A percentile compares a stretch with the other conserved stretches of the same genome.
phyloP scores from a whole-genome alignment of 164 flowering plant species.

The Sedum album region DNA sequence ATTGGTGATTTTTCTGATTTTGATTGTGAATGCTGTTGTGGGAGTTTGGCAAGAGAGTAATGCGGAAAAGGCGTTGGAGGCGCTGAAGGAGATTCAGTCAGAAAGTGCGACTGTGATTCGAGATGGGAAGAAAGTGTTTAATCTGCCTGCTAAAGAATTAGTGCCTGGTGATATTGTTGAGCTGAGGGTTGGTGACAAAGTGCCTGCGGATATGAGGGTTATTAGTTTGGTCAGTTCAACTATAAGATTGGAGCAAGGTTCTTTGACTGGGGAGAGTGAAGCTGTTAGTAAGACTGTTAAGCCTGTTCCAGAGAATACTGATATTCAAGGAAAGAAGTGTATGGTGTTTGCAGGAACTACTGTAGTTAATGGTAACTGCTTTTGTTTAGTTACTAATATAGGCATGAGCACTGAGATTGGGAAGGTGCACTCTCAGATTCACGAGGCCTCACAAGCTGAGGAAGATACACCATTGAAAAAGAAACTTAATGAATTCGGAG shows the following conservation, averaged over 20 bases:
- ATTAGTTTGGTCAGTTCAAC: conserved; percentile 43
- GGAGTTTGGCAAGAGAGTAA: conserved; percentile 62
- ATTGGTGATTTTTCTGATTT: conserved; percentile 43
- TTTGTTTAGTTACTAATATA: conserved; percentile 35
- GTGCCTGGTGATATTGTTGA: conserved; percentile 52
- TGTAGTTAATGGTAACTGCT: conserved; percentile 42
- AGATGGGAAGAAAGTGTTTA: conserved; percentile 19
- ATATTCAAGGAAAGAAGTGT: conserved; percentile 45
- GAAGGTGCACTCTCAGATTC: conserved; percentile 43
- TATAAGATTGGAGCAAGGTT: conserved; percentile 45
- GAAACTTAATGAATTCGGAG: conserved; percentile 53
- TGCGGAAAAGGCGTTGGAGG: conserved; percentile 55
- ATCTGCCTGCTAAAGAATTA: conserved; percentile 39
- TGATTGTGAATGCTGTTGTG: conserved; percentile 46
- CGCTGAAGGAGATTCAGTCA: conserved; percentile 49
- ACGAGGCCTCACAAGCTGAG: conserved; percentile 35
- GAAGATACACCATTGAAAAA: conserved; percentile 53
- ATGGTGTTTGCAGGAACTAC: conserved; percentile 58
- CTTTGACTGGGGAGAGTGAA: conserved; percentile 54
- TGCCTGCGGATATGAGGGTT: conserved; percentile 51
- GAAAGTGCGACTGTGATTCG: conserved; percentile 37
- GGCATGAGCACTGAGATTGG: conserved; percentile 50
- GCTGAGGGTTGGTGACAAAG: conserved; percentile 46
- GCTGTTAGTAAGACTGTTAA: conserved; percentile 40
- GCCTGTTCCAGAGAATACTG: conserved; percentile 32